phyloP scores from a whole-genome alignment of 179 eudicot species.

The Corrigiola litoralis region DNA sequence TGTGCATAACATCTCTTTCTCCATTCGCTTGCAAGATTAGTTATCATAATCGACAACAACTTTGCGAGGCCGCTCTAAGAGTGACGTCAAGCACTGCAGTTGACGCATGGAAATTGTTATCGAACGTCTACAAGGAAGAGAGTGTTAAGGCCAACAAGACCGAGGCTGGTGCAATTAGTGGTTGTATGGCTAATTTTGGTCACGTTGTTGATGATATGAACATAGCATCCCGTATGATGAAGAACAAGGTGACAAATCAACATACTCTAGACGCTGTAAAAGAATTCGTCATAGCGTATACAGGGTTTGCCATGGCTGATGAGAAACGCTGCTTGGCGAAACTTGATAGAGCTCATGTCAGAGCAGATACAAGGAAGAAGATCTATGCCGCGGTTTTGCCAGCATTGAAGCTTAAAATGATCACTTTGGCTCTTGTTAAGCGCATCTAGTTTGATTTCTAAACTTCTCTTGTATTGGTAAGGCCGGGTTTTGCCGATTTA shows the following conservation, averaged over 20 bases:
- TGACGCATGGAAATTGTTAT: background rate
- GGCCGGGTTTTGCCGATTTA: too few species aligned
- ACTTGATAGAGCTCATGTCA: background rate
- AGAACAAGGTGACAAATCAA: background rate
- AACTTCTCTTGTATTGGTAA: too few species aligned
- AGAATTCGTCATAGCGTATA: background rate
- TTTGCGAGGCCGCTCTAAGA: background rate
- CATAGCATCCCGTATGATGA: slow-evolving; percentile 3
- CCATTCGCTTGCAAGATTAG: slow-evolving; percentile 2
- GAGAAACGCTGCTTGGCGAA: slow-evolving; percentile 9
- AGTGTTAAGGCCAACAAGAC: slow-evolving; percentile 4
- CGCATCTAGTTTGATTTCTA: slow-evolving; percentile 1
- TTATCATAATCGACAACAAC: slow-evolving; percentile 1
- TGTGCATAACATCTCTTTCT: background rate
- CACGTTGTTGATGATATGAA: slow-evolving; percentile 3
- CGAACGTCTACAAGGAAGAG: slow-evolving; percentile 6
- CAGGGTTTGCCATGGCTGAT: background rate
- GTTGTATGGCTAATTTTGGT: background rate
- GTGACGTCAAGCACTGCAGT: background rate
- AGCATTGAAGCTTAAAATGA: background rate
- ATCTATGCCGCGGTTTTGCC: background rate
- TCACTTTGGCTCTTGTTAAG: background rate
- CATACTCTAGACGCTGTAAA: background rate
- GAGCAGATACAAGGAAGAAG: slow-evolving; percentile 7
- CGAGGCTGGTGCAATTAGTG: slow-evolving; percentile 3